These are phyloP conservation scores for Biscogniauxia mediterranea DNA, from an alignment of 2,329 filamentous ascomycete genomes.

Conservation along the genomic window DNA sequence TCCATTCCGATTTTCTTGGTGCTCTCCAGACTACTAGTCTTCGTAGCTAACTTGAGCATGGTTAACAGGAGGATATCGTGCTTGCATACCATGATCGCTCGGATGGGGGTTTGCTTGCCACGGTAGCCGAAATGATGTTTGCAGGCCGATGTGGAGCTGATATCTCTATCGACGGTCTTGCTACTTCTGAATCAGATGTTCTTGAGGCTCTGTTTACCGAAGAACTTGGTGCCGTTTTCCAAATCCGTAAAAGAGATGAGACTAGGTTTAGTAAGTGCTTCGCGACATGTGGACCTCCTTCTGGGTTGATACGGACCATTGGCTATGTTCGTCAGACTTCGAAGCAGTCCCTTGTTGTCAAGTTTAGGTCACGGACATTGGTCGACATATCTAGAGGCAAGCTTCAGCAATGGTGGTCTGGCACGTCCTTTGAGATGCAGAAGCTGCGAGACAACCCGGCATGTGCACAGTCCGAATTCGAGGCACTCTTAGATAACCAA, in stretches of 20 bases:
- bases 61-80: slow-evolving; percentile 54
- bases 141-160: slow-evolving; percentile 88
- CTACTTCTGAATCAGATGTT: slow-evolving; percentile 60
- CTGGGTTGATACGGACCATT: slow-evolving; percentile 79
- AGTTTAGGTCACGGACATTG: slow-evolving; percentile 66
- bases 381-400: slow-evolving; percentile 67
- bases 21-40: slow-evolving; percentile 13
- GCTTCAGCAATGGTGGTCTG: slow-evolving; percentile 85
- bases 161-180: slow-evolving; percentile 74
- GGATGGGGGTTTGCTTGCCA: slow-evolving; percentile 87
- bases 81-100: slow-evolving; percentile 93
- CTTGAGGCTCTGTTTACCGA: slow-evolving; percentile 89
- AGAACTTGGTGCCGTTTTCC: slow-evolving; percentile 94
- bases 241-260: slow-evolving; percentile 82
- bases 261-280: slow-evolving; percentile 86
- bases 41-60: slow-evolving; percentile 60
- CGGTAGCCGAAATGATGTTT: slow-evolving; percentile 96
- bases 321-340: slow-evolving; percentile 67
- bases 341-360: slow-evolving; percentile 76
- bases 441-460: slow-evolving; percentile 82
- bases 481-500: slow-evolving; percentile 67
- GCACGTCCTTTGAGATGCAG: slow-evolving; percentile 89
- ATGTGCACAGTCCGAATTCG: slow-evolving; percentile 82
- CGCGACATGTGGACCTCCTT: slow-evolving; percentile 81
- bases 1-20: neutral